Percentiles rank a stretch among this genome's conserved stretches.
Conservation (phyloP, 2,329 filamentous ascomycete species). For the Raffaelea arxii region DNA sequence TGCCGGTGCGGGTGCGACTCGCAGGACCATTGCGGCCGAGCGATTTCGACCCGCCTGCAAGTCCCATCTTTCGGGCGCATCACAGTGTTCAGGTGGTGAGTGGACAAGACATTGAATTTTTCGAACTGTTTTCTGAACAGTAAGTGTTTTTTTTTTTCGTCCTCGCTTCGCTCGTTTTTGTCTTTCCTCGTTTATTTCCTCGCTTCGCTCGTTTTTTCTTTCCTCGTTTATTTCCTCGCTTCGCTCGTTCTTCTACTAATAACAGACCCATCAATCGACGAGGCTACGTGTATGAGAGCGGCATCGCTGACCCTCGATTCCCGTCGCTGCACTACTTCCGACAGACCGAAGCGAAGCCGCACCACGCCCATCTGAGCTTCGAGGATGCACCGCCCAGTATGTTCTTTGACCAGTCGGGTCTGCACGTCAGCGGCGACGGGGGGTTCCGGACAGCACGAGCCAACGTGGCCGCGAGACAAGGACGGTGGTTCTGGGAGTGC, state of each 20-base stretch:
- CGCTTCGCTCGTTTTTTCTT: background rate
- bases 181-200: background rate
- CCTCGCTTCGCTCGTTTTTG: background rate
- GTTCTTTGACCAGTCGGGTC: conserved; percentile 66
- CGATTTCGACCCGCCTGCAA: conserved; percentile 51
- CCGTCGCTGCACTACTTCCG: conserved; percentile 83
- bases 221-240: too few species aligned
- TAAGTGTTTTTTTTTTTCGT: conserved; percentile 24
- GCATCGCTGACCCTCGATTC: conserved; percentile 81
- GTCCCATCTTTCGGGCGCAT: conserved; percentile 46
- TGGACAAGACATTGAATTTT: conserved; percentile 45
- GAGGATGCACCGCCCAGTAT: conserved; percentile 84
- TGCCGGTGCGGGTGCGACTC: conserved; percentile 52
- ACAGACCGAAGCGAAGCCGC: conserved; percentile 77
- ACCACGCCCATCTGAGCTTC: conserved; percentile 77
- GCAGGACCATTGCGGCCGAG: conserved; percentile 47
- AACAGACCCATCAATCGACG: conserved; percentile 44
- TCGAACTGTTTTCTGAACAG: conserved; percentile 56
- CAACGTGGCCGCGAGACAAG: conserved; percentile 83
- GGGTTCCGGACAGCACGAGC: conserved; percentile 86
- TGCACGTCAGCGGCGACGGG: conserved; percentile 78
- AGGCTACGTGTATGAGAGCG: conserved; percentile 80
- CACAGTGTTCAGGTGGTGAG: conserved; percentile 41
- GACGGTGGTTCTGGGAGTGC: conserved; percentile 89
- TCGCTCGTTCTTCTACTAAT: conserved; percentile 22